These are phyloP conservation scores for Elsinoe perseae DNA, from an alignment of 2,329 filamentous ascomycete genomes.

Conservation along the genomic window DNA sequence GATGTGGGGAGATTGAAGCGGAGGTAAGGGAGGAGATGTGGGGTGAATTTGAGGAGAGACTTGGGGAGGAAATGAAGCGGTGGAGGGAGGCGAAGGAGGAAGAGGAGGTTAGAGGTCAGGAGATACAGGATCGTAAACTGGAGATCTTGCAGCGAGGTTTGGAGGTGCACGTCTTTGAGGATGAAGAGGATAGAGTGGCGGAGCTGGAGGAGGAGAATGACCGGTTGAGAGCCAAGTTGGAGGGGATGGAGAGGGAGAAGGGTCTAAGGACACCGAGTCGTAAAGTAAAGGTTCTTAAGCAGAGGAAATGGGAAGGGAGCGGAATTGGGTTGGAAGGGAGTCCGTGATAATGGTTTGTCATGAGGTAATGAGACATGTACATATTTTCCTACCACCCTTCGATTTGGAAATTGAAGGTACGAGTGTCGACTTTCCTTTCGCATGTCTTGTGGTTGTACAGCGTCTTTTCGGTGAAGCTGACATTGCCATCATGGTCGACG, in stretches of 20 bases:
- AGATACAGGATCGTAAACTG: conserved; percentile 81
- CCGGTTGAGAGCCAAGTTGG: conserved; percentile 34
- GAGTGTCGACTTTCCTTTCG: conserved; percentile 39
- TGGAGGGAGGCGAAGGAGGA: conserved; percentile 73
- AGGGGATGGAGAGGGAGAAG: conserved; percentile 35
- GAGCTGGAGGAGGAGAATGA: conserved; percentile 42
- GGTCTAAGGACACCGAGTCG: conserved; percentile 38
- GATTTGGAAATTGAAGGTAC: conserved; percentile 41
- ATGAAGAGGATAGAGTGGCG: conserved; percentile 29
- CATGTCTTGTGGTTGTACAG: conserved; percentile 49
- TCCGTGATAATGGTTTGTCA: conserved; percentile 14
- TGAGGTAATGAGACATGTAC: conserved; percentile 13
- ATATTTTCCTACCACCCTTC: conserved; percentile 31
- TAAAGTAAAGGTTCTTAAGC: conserved; percentile 44
- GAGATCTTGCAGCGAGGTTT: conserved; percentile 58
- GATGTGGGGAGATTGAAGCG: conserved; percentile 69
- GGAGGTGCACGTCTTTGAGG: conserved; percentile 36
- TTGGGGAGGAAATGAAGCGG: conserved; percentile 66
- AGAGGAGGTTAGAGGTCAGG: conserved; percentile 69
- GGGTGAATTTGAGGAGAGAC: conserved; percentile 70
- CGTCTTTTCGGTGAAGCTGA: conserved; percentile 56
- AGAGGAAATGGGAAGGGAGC: conserved; percentile 39
- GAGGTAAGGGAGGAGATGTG: conserved; percentile 84
- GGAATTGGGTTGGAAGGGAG: conserved; percentile 27
- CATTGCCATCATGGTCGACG: conserved; percentile 46